phyloP scores from a whole-genome alignment of 495 filamentous ascomycete species.

The Penicillium egyptiacum region DNA sequence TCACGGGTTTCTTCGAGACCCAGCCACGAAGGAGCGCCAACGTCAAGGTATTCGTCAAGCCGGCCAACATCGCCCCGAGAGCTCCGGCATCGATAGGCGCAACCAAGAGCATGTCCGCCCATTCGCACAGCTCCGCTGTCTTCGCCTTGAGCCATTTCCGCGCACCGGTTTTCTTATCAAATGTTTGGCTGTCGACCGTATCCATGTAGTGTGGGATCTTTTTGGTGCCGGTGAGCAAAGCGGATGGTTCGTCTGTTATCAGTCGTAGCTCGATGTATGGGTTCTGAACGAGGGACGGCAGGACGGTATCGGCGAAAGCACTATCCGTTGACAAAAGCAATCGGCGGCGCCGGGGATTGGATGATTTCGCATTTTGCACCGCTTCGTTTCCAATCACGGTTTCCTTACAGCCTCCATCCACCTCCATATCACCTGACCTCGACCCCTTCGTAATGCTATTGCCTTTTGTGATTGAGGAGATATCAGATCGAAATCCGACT shows the following conservation, averaged over 20 bases:
- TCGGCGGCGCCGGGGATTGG: conserved; percentile 36
- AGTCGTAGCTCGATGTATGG: conserved; percentile 45
- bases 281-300: conserved; percentile 42
- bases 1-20: conserved; percentile 79
- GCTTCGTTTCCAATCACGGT: conserved; percentile 19
- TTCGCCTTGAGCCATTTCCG: conserved; percentile 52
- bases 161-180: conserved; percentile 47
- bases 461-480: conserved; percentile 7
- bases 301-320: conserved; percentile 43
- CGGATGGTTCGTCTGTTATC: conserved; percentile 50
- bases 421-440: conserved; percentile 34
- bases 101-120: conserved; percentile 83
- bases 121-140: conserved; percentile 72
- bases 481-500: conserved; percentile 26
- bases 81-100: conserved; percentile 82
- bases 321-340: conserved; percentile 47
- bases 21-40: conserved; percentile 75
- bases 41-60: conserved; percentile 70
- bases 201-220: conserved; percentile 52
- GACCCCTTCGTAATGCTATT: conserved; percentile 18
- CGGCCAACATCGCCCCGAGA: conserved; percentile 79
- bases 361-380: conserved; percentile 7
- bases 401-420: conserved; percentile 29
- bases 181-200: conserved; percentile 46
- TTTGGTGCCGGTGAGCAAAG: conserved; percentile 43